A percentile compares a stretch with the other conserved stretches of the same genome.
Evolutionary conservation across 2,329 filamentous ascomycete genomes (phyloP).

Genomic region (Verticillium nonalfalfae): DNA sequence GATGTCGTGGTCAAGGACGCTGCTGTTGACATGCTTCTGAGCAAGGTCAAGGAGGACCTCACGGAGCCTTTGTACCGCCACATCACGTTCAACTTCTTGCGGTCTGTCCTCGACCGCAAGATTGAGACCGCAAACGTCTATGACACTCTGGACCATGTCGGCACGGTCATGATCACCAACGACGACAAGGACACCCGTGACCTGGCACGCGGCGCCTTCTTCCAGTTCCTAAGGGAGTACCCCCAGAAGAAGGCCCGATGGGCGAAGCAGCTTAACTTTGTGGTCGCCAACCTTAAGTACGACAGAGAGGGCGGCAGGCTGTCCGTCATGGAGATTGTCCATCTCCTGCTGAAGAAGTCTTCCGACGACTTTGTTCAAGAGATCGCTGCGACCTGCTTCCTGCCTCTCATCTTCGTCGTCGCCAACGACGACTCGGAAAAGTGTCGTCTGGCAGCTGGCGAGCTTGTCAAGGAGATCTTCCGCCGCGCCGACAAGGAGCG

Average conservation of each 20-base stretch:
- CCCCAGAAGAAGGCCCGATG: conserved; percentile 87
- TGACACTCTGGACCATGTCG: conserved; percentile 83
- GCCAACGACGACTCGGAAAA: conserved; percentile 84
- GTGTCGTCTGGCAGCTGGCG: conserved; percentile 75
- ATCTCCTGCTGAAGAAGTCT: conserved; percentile 80
- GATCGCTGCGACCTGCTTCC: conserved; percentile 73
- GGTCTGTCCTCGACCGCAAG: conserved; percentile 78
- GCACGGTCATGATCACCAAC: conserved; percentile 92
- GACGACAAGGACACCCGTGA: conserved; percentile 85
- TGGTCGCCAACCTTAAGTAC: conserved; percentile 88
- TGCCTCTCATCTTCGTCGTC: conserved; percentile 78
- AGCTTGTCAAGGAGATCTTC: conserved; percentile 76
- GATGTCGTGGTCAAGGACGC: conserved; percentile 72
- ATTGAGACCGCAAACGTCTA: conserved; percentile 85
- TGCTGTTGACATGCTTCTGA: conserved; percentile 75
- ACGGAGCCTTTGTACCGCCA: conserved; percentile 91
- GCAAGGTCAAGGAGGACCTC: conserved; percentile 77
- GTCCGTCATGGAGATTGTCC: conserved; percentile 87
- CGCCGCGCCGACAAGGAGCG: conserved; percentile 68
- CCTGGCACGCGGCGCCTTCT: conserved; percentile 80
- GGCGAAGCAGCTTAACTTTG: conserved; percentile 81
- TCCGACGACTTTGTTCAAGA: conserved; percentile 78
- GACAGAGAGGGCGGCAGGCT: conserved; percentile 81
- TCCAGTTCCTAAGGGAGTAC: conserved; percentile 92
- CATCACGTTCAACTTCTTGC: conserved; percentile 89